Evolutionary conservation across 306 rosid genomes (phyloP).

Genomic region (Dryas drummondii): DNA sequence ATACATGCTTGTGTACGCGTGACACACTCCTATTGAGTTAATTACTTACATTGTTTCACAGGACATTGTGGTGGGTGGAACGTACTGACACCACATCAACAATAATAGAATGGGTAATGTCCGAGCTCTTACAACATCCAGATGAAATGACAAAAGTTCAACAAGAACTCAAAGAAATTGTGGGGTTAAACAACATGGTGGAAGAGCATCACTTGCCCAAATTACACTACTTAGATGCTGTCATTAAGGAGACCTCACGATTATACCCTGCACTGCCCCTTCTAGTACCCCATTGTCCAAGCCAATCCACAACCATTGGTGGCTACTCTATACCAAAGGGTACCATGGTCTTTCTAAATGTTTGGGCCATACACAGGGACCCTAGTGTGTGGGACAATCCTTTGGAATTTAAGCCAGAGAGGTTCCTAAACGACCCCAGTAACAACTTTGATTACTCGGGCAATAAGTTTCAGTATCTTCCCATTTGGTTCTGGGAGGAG

Average conservation of each 20-base stretch:
- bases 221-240: constrained; percentile 23
- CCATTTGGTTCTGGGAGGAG: constrained; percentile 38
- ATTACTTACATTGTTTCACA: background rate
- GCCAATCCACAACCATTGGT: constrained; percentile 22
- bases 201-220: constrained; percentile 36
- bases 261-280: constrained; percentile 32
- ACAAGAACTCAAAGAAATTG: constrained; percentile 21
- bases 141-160: constrained; percentile 15
- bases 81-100: constrained; percentile 32
- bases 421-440: constrained; percentile 4
- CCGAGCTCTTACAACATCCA: constrained; percentile 29
- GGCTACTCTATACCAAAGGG: constrained; percentile 31
- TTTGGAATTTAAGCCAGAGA: constrained; percentile 18
- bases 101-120: constrained; percentile 36
- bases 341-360: constrained; percentile 13
- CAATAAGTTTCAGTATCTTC: constrained; percentile 21
- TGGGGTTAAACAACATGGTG: constrained; percentile 28
- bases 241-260: constrained; percentile 30
- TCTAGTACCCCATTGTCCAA: constrained; percentile 18
- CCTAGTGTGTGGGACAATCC: constrained; percentile 28
- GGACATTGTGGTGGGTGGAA: constrained; percentile 42
- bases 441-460: constrained; percentile 14
- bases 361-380: constrained; percentile 33
- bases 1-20: no score
- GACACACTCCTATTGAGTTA: no score